Conservation (phyloP, 352 stramenopile genomes). For the Elongisporangium prolatum region DNA sequence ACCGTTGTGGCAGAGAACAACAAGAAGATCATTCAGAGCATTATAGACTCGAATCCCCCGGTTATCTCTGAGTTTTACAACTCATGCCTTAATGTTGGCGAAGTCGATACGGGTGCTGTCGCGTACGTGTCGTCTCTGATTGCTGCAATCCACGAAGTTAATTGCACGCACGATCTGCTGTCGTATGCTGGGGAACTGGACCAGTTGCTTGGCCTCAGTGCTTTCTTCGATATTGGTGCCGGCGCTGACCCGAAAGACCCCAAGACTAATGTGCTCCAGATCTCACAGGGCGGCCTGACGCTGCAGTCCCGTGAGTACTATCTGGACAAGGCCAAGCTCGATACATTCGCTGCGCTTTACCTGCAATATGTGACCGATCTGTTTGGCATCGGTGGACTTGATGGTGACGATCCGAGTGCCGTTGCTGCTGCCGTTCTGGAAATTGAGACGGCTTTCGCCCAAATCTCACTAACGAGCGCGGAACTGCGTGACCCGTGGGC, state of each 20-base stretch:
- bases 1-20: slow-evolving; percentile 42
- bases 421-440: slow-evolving; percentile 38
- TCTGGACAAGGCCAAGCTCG: slow-evolving; percentile 31
- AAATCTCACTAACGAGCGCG: slow-evolving; percentile 82
- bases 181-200: slow-evolving; percentile 36
- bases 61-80: slow-evolving; percentile 54
- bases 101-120: slow-evolving; percentile 34
- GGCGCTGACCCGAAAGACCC: slow-evolving; percentile 41
- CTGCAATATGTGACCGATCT: slow-evolving; percentile 41
- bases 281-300: slow-evolving; percentile 53
- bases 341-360: slow-evolving; percentile 36
- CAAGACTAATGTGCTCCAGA: slow-evolving; percentile 33
- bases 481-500: slow-evolving; percentile 79
- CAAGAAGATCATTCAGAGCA: slow-evolving; percentile 43
- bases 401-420: slow-evolving; percentile 30
- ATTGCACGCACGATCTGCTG: slow-evolving; percentile 37
- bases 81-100: slow-evolving; percentile 39
- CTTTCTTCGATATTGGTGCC: slow-evolving; percentile 49
- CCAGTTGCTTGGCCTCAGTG: slow-evolving; percentile 35
- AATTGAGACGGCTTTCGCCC: slow-evolving; percentile 77
- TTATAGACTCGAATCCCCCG: slow-evolving; percentile 45
- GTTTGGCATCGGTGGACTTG: slow-evolving; percentile 31
- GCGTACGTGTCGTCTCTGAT: slow-evolving; percentile 33
- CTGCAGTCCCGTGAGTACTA: slow-evolving; percentile 68
- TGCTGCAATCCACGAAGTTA: slow-evolving; percentile 26